Percentiles rank a stretch among this genome's conserved stretches.
Evolutionary conservation across 1,139 yeast genomes (phyloP).

Genomic region (Nadsonia commutata): DNA sequence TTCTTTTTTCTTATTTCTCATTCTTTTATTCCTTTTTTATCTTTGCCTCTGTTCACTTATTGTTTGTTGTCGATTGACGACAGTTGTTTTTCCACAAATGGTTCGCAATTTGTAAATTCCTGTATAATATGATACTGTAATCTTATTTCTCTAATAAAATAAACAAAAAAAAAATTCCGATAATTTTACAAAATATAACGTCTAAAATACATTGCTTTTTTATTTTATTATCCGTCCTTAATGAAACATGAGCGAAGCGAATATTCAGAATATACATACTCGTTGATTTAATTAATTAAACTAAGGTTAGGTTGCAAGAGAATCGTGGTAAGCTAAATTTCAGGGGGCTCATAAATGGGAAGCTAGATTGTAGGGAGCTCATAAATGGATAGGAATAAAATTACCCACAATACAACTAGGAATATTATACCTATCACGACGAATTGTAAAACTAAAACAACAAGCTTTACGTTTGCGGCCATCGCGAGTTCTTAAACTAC

Average conservation of each 20-base stretch:
- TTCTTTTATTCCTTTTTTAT: neutral
- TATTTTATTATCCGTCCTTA: no score
- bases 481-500: conserved; percentile 72
- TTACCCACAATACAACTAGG: conserved; percentile 96
- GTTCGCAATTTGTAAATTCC: neutral
- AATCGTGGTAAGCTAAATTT: no score
- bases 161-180: neutral
- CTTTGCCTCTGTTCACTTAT: no score
- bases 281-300: neutral
- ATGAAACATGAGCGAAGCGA: no score
- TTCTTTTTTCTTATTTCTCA: neutral
- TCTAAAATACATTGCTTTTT: neutral
- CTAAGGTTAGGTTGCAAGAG: neutral
- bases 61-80: no score
- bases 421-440: conserved; percentile 85
- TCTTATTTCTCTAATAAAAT: no score
- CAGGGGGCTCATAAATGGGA: conserved; percentile 1
- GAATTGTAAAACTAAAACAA: conserved; percentile 85
- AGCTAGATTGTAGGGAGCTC: no score
- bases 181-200: neutral
- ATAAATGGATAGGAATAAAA: conserved; percentile 64
- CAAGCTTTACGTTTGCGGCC: conserved; percentile 74
- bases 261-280: no score
- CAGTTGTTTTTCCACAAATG: no score
- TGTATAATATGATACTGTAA: neutral